phyloP scores from a whole-genome alignment of 345 rosid species.

The Anacardium occidentale region DNA sequence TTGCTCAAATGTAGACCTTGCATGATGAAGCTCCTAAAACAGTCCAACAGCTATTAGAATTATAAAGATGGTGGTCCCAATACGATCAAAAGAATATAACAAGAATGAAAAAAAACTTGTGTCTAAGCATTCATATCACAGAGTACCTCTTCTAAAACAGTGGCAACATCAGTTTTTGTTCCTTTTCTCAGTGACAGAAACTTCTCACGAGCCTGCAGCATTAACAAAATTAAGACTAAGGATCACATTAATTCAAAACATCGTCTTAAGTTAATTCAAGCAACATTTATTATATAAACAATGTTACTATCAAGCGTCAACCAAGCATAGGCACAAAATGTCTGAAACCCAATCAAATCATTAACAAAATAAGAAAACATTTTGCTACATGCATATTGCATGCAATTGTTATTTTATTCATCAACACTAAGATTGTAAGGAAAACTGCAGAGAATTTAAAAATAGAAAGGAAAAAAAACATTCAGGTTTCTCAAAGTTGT shows the following conservation, averaged over 20 bases:
- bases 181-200: conserved; percentile 93
- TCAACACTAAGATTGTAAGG: neutral
- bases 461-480: neutral
- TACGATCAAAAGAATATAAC: neutral
- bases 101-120: conserved; percentile 2
- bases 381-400: neutral
- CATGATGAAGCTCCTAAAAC: conserved; percentile 80
- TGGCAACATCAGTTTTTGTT: conserved; percentile 69
- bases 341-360: neutral
- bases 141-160: conserved; percentile 76
- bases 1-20: conserved; percentile 91
- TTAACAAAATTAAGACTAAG: neutral
- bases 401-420: neutral
- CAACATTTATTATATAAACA: conserved; percentile 1
- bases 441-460: conserved; percentile 1
- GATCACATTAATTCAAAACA: neutral
- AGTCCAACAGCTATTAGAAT: conserved; percentile 17
- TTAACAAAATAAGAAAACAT: neutral
- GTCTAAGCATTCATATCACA: conserved; percentile 13
- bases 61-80: conserved; percentile 3
- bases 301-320: neutral
- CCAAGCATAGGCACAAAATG: neutral
- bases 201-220: conserved; percentile 88
- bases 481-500: neutral
- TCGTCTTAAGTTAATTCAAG: conserved; percentile 8